Percentiles rank a stretch among this genome's conserved stretches.
phyloP scores from a whole-genome alignment of 2,329 filamentous ascomycete genomes.

The Fusarium domesticum region DNA sequence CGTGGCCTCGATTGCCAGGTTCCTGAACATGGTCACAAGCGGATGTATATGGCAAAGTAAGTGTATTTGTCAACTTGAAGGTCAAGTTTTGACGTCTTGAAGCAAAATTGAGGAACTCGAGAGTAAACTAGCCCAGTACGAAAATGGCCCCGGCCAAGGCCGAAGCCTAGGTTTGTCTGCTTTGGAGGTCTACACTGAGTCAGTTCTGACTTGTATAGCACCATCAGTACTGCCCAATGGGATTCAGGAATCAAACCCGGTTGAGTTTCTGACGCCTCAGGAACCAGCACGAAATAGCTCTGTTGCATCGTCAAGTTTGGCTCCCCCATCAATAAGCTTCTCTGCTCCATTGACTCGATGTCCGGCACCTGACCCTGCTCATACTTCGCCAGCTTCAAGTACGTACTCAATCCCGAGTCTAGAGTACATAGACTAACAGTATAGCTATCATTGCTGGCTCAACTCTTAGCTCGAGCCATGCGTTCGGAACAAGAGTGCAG shows the following conservation, averaged over 20 bases:
- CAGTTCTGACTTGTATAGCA: slow-evolving; percentile 8
- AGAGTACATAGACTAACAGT: background rate
- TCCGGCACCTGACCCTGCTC: slow-evolving; percentile 16
- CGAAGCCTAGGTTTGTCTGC: slow-evolving; percentile 13
- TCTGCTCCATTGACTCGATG: slow-evolving; percentile 25
- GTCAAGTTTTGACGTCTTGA: background rate
- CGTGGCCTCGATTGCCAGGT: slow-evolving; percentile 27
- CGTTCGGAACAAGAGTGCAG: slow-evolving; percentile 25
- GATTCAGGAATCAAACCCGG: slow-evolving; percentile 10
- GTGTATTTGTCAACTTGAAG: background rate
- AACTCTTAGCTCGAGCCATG: slow-evolving; percentile 26
- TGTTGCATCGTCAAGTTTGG: slow-evolving; percentile 21
- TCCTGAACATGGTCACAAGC: slow-evolving; percentile 28
- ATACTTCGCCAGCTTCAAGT: slow-evolving; percentile 25
- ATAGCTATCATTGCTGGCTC: slow-evolving; percentile 25
- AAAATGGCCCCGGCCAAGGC: slow-evolving; percentile 19
- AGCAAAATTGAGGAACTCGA: slow-evolving; percentile 29
- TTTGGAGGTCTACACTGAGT: fast-evolving
- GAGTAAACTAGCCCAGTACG: slow-evolving; percentile 25
- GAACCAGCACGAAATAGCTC: slow-evolving; percentile 17
- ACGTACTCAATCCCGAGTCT: background rate
- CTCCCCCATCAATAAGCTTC: slow-evolving; percentile 26
- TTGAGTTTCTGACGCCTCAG: slow-evolving; percentile 13
- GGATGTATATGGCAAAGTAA: slow-evolving; percentile 28
- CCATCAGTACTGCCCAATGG: slow-evolving; percentile 3